Evolutionary conservation across 2,329 filamentous ascomycete genomes (phyloP).

Genomic region (Chrysosporium queenslandicum): DNA sequence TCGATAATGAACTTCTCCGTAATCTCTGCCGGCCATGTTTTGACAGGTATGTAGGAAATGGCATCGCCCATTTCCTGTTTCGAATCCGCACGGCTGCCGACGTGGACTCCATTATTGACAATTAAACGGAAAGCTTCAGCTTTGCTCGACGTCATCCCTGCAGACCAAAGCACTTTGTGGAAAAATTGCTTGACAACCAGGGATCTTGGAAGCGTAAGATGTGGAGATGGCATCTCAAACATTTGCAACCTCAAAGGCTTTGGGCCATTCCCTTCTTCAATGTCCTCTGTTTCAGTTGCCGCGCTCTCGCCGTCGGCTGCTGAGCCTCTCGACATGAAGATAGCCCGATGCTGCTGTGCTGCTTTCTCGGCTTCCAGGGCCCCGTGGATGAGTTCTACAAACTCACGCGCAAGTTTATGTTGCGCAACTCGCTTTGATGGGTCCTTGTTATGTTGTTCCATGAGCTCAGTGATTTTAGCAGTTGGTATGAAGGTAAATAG

Average conservation of each 20-base stretch:
- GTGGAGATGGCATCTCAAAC: conserved; percentile 12
- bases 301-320: conserved; percentile 14
- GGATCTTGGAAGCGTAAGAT: conserved; percentile 33
- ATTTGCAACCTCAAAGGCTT: not conserved
- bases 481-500: conserved; percentile 83
- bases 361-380: conserved; percentile 52
- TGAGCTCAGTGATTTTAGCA: conserved; percentile 54
- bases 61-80: conserved; percentile 35
- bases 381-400: conserved; percentile 72
- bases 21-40: conserved; percentile 33
- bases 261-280: not conserved
- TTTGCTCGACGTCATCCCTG: conserved; percentile 43
- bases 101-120: conserved; percentile 42
- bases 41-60: conserved; percentile 44
- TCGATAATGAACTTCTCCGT: conserved; percentile 43
- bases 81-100: conserved; percentile 36
- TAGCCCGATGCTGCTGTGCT: conserved; percentile 45
- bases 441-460: conserved; percentile 57
- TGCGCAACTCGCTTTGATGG: conserved; percentile 69
- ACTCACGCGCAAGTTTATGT: conserved; percentile 70
- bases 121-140: conserved; percentile 45
- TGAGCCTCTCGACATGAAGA: conserved; percentile 33
- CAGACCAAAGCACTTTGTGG: conserved; percentile 42
- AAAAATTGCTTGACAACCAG: conserved; percentile 42
- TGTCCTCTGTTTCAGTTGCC: not conserved